Base-by-base conservation (phyloP, 2,329 filamentous ascomycete species). In the Fusarium torreyae region DNA sequence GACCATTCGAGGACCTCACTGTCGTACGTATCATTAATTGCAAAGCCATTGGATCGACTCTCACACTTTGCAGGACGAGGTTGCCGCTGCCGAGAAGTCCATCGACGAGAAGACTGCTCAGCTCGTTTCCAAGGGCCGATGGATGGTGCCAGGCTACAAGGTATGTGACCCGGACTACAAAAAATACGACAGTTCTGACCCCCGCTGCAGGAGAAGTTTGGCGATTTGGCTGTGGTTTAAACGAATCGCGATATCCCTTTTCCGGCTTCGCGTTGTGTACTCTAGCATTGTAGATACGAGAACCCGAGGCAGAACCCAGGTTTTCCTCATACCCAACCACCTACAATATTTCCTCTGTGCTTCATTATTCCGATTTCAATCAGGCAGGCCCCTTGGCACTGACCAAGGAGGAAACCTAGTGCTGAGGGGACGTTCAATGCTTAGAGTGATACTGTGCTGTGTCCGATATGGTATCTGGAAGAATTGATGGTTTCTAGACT, bases 111-210 rank as follows among this genome's bases (percentile, higher is more conserved):
- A 97, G 89, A 97, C 95, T 77, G 86, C 91, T 77, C 91, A 96
- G 85, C 90, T 99, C 81, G 94, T 99, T 73, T 93, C 93, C 83
- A 98, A 97, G 91, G 95, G 95, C 82, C 93, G 94, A 90, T 99
- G 96, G 96, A 89, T 91, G 86, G 94, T 97, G 79, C 94, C 96
- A 71, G 96, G 96, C 81, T 99, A 99, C 92, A 97, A 98, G 94
- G 95, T 95, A 86, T 77, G 91, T 80, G 60, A 7, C 55, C 20
- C 24, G 18, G 28, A 26, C 31, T 26, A 18, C 13, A 14, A 24
- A 8, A 57, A 8, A 46, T 43, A 10, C 28, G 20, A 34, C 40
- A 54, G 38, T 75, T 65, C 86, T 92, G 81, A 91, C 80, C 58
- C 70, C 66, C 73, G 48, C 46, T 77, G 74, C 77, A 98, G 95